Evolutionary conservation across 2,329 filamentous ascomycete species (phyloP).

Genomic region (Cytospora piceae): DNA sequence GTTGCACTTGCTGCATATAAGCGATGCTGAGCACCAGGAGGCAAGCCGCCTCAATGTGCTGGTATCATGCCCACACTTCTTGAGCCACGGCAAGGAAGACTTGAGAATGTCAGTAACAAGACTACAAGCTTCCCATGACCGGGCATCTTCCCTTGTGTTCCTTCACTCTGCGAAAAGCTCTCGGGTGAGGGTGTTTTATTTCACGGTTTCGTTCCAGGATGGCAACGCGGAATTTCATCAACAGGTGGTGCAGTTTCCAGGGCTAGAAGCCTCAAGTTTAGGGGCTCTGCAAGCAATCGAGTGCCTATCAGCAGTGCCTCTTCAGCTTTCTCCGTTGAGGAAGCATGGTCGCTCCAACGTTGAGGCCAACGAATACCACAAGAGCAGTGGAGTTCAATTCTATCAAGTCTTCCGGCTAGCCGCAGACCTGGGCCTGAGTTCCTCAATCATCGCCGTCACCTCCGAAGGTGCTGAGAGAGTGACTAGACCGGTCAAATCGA

Average conservation of each 20-base stretch:
- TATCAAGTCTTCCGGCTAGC: conserved; percentile 52
- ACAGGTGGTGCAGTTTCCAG: conserved; percentile 34
- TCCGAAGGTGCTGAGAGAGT: background rate
- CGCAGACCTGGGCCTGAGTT: conserved; percentile 48
- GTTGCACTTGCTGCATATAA: conserved; percentile 54
- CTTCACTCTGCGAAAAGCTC: conserved; percentile 39
- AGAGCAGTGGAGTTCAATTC: conserved; percentile 44
- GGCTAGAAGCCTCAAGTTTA: background rate
- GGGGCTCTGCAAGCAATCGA: conserved; percentile 10
- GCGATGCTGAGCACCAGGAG: conserved; percentile 19
- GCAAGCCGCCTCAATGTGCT: conserved; percentile 36
- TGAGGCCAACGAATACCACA: conserved; percentile 36
- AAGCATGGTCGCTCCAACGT: background rate
- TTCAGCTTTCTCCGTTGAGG: conserved; percentile 6
- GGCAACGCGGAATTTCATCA: conserved; percentile 44
- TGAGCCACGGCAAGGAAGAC: conserved; percentile 42
- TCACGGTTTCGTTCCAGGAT: conserved; percentile 34
- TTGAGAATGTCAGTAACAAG: conserved; percentile 44
- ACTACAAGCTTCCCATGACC: conserved; percentile 4
- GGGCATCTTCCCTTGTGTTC: conserved; percentile 39
- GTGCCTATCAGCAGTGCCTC: conserved; percentile 22
- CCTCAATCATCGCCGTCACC: conserved; percentile 36
- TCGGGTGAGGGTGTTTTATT: conserved; percentile 44
- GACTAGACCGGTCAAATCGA: background rate
- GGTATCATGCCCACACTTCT: conserved; percentile 51